A percentile compares a stretch with the other conserved stretches of the same genome.
Conservation (phyloP, 2,329 filamentous ascomycete genomes). For the Sclerotinia nivalis region DNA sequence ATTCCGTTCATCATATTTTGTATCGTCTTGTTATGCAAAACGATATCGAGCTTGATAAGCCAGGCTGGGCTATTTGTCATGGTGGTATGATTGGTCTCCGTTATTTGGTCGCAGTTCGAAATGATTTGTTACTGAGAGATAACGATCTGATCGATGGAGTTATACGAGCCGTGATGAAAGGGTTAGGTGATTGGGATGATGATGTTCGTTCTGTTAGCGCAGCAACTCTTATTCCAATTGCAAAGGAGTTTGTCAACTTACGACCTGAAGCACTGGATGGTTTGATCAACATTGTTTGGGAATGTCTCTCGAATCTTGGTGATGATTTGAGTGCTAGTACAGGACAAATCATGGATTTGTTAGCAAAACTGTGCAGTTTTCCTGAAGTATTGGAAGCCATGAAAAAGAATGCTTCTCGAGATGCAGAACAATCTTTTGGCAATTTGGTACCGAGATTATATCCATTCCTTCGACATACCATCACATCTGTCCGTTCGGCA, state of each 20-base stretch:
- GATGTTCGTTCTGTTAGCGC: conserved; percentile 96
- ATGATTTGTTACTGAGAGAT: conserved; percentile 84
- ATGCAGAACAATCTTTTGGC: conserved; percentile 86
- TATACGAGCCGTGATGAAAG: conserved; percentile 90
- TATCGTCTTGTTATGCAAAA: conserved; percentile 91
- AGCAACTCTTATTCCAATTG: conserved; percentile 94
- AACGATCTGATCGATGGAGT: conserved; percentile 88
- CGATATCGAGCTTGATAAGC: conserved; percentile 70
- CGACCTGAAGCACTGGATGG: conserved; percentile 74
- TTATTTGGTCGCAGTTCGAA: conserved; percentile 93
- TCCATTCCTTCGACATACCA: conserved; percentile 94
- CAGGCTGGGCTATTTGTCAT: conserved; percentile 93
- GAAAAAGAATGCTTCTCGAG: conserved; percentile 81
- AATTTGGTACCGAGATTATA: conserved; percentile 91
- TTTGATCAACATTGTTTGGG: conserved; percentile 94
- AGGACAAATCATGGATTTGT: conserved; percentile 95
- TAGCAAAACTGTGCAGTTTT: conserved; percentile 94
- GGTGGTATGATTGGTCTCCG: conserved; percentile 96
- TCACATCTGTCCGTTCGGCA: conserved; percentile 90
- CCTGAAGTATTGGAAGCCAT: conserved; percentile 89
- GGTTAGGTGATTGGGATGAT: conserved; percentile 85
- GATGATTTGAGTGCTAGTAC: conserved; percentile 97
- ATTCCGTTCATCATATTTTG: conserved; percentile 80
- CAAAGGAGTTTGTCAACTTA: conserved; percentile 87
- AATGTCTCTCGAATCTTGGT: conserved; percentile 92